Evolutionary conservation across 2,329 filamentous ascomycete genomes (phyloP).

Genomic region (Colletotrichum higginsianum): DNA sequence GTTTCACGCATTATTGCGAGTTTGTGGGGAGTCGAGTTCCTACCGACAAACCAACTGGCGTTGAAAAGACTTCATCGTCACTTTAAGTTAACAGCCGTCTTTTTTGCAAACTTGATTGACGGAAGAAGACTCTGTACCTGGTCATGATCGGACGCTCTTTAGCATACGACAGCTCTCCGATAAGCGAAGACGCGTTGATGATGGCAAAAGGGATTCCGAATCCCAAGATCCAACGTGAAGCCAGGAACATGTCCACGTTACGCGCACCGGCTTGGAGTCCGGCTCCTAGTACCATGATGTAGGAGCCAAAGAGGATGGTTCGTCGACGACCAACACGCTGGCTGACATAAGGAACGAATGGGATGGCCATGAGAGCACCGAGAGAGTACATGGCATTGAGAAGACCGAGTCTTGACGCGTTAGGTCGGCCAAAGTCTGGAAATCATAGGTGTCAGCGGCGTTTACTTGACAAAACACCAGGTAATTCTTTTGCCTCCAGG

Average conservation of each 20-base stretch:
- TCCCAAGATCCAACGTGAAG: slow-evolving; percentile 67
- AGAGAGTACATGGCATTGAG: slow-evolving; percentile 62
- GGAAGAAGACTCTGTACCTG: slow-evolving; percentile 51
- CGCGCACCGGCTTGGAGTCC: slow-evolving; percentile 53
- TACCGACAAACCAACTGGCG: slow-evolving; percentile 45
- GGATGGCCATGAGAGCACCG: slow-evolving; percentile 58
- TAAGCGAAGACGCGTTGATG: slow-evolving; percentile 64
- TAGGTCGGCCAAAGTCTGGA: slow-evolving; percentile 58
- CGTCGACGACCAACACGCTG: slow-evolving; percentile 50
- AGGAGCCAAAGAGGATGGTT: slow-evolving; percentile 50
- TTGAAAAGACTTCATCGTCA: slow-evolving; percentile 57
- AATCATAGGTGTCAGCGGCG: not conserved
- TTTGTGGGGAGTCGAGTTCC: not conserved
- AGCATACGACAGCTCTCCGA: slow-evolving; percentile 68
- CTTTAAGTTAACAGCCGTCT: not conserved
- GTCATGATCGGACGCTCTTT: slow-evolving; percentile 68
- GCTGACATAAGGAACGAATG: slow-evolving; percentile 50
- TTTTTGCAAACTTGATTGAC: not conserved
- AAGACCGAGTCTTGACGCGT: slow-evolving; percentile 51
- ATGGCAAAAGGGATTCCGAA: slow-evolving; percentile 68
- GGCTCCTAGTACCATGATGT: slow-evolving; percentile 52
- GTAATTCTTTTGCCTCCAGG: not conserved
- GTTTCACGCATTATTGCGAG: not conserved
- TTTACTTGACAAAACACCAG: not conserved
- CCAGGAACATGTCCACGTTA: slow-evolving; percentile 64